phyloP scores from a whole-genome alignment of 2,329 filamentous ascomycete genomes.

The Fusarium nanum region DNA sequence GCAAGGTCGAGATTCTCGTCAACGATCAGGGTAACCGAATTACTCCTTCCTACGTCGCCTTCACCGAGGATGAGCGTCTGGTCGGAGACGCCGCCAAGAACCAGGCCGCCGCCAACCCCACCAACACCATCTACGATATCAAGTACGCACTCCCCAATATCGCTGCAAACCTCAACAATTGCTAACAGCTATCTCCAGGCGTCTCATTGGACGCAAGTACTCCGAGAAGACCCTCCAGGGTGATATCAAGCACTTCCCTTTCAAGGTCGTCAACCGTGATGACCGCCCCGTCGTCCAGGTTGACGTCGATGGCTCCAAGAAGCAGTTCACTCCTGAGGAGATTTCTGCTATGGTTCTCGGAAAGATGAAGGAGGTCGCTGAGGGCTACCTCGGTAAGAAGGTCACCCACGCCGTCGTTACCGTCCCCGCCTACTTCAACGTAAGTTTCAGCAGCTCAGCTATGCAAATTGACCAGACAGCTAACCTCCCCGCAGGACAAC shows the following conservation, averaged over 20 bases:
- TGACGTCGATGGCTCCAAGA: conserved; percentile 71
- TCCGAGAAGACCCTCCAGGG: conserved; percentile 86
- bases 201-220: conserved; percentile 87
- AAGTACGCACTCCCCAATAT: conserved; percentile 72
- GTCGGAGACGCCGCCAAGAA: conserved; percentile 99
- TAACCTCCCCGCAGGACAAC: conserved; percentile 70
- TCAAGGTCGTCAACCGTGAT: conserved; percentile 89
- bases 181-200: conserved; percentile 61
- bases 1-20: conserved; percentile 94
- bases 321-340: conserved; percentile 84
- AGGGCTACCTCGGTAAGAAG: conserved; percentile 83
- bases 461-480: background rate
- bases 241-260: conserved; percentile 98
- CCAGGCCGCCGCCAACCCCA: conserved; percentile 85
- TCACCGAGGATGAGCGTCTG: conserved; percentile 95
- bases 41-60: conserved; percentile 93
- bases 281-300: conserved; percentile 90
- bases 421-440: conserved; percentile 96
- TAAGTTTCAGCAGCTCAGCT: conserved; percentile 41
- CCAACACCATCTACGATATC: conserved; percentile 81
- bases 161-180: background rate
- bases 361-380: conserved; percentile 88
- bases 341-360: conserved; percentile 83
- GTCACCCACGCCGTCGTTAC: conserved; percentile 91
- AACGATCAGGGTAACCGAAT: conserved; percentile 98